Evolutionary conservation across 2,329 filamentous ascomycete species (phyloP).

Genomic region (Colletotrichum sp.): DNA sequence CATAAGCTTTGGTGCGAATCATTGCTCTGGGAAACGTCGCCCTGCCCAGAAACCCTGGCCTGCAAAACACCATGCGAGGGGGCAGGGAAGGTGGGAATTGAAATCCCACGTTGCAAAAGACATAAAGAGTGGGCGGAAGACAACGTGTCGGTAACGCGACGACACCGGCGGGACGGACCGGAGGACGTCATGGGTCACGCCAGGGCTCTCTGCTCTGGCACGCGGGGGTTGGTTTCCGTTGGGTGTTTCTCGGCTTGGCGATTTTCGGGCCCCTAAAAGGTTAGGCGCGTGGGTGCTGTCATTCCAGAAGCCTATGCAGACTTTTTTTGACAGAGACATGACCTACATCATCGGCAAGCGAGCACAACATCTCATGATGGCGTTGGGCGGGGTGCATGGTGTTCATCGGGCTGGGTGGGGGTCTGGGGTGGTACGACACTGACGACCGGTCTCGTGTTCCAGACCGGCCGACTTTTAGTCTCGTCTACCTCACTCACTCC

Average conservation of each 20-base stretch:
- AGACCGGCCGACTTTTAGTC: background rate
- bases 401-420: background rate
- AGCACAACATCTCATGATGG: background rate
- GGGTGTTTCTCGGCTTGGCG: background rate
- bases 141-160: background rate
- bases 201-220: background rate
- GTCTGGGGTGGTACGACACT: background rate
- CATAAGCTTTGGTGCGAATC: background rate
- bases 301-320: background rate
- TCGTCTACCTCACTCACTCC: background rate
- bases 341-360: background rate
- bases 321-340: background rate
- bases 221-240: background rate
- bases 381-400: background rate
- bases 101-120: background rate
- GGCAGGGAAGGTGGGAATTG: background rate
- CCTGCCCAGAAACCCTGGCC: background rate
- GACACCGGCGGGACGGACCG: background rate
- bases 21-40: background rate
- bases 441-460: background rate
- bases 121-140: background rate
- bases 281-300: background rate
- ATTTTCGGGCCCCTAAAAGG: background rate
- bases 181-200: constrained; percentile 14
- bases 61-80: background rate